Evolutionary conservation across 129 eudicot genomes (phyloP), one percentile per base, ranked within the genome.

Genomic region (Arctium minus): DNA sequence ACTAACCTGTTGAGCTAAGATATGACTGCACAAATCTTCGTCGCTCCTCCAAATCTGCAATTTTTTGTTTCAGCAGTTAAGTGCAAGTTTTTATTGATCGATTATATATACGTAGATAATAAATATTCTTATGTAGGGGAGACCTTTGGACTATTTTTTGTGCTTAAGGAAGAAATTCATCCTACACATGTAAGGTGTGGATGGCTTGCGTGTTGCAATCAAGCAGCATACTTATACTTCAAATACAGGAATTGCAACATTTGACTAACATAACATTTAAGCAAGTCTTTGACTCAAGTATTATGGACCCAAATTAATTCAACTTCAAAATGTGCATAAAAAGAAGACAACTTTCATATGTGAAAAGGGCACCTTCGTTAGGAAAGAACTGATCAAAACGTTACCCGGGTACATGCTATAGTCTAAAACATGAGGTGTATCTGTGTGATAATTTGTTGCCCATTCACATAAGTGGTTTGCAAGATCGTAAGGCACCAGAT

Each of bases 401-500:
- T 74, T 77, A 93, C 99, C 97, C 48, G 97, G 99, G 79, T 91
- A 95, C 72, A 73, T 69, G 75, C 37, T 85, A 76, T 92, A 89
- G 86, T 95, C 90, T 74, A 93, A 85, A 48, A 93, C 79, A 75
- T 95, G 99, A 37, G 99, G 99, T 1, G 90, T 87, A 27, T 93
- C 93, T 3, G 95, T 75, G 89, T 95, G 97, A 87, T 93, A 95
- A 86, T 91, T 82, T 64, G 97, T 97, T 32, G 97, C 97, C 99
- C 89, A 88, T 73, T 91, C 94, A 75, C 97, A 95, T 69, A 95
- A 95, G 77, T 93, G 97, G 81, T 91, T 91, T 33, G 99, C 97
- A 73, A 95, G 56, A 78, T 95, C 99, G 85, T 90, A 95, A 0
- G 97, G 92, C 73, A 89, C 81, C 29, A 97, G 99, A 62, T 95